phyloP scores from a whole-genome alignment of 495 filamentous ascomycete genomes.

The Venustampulla echinocandica region DNA sequence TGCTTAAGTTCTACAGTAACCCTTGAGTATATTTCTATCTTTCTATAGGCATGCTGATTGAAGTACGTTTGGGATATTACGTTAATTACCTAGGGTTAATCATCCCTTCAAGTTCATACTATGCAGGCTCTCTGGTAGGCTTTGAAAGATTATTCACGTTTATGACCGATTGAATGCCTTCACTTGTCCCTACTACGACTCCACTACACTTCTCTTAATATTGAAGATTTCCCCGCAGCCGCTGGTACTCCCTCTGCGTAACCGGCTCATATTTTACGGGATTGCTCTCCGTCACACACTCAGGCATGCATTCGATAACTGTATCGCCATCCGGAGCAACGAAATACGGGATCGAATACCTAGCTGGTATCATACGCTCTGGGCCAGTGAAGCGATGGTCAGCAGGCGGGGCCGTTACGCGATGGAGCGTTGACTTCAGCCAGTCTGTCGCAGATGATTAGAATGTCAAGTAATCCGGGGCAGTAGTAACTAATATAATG shows the following conservation, averaged over 20 bases:
- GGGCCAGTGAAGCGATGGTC: slow-evolving; percentile 28
- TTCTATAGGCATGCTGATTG: too few species aligned
- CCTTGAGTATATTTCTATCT: too few species aligned
- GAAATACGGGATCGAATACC: slow-evolving; percentile 59
- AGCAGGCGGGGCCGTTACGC: slow-evolving; percentile 39
- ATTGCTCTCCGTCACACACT: slow-evolving; percentile 31
- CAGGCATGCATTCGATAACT: slow-evolving; percentile 48
- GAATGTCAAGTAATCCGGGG: slow-evolving; percentile 1
- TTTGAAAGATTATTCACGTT: too few species aligned
- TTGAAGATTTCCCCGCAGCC: slow-evolving; percentile 43
- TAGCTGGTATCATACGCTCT: slow-evolving; percentile 39
- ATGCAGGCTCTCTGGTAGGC: too few species aligned
- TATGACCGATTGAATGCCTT: too few species aligned
- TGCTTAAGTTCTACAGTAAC: too few species aligned
- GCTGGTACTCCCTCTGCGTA: slow-evolving; percentile 40
- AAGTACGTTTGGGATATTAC: too few species aligned
- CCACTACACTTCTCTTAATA: slow-evolving; percentile 28
- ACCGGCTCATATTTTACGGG: slow-evolving; percentile 45
- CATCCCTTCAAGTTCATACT: too few species aligned
- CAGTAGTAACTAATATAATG: too few species aligned
- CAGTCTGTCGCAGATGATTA: slow-evolving; percentile 28
- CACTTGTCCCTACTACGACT: too few species aligned
- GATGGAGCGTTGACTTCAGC: slow-evolving; percentile 47
- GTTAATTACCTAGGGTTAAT: too few species aligned
- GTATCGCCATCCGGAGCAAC: slow-evolving; percentile 44